Evolutionary conservation across 2,329 filamentous ascomycete genomes (phyloP).

Genomic region (Fusarium pseudoanthophilum): DNA sequence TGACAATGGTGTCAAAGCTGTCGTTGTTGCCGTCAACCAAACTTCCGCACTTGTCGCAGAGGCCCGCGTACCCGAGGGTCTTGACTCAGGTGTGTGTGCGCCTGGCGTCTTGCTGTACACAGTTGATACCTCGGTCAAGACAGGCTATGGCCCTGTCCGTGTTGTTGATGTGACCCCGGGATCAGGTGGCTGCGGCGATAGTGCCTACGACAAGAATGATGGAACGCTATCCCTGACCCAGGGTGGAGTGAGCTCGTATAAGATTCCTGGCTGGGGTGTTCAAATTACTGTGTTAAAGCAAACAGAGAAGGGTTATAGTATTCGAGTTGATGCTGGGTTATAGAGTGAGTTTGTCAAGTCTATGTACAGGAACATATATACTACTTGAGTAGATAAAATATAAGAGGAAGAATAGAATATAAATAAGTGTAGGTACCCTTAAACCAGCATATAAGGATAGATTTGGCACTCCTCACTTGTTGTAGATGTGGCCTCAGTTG

Average conservation of each 20-base stretch:
- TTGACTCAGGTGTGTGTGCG: constrained; percentile 45
- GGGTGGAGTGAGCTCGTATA: background rate
- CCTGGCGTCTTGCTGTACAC: constrained; percentile 51
- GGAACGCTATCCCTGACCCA: constrained; percentile 39
- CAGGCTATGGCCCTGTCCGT: constrained; percentile 48
- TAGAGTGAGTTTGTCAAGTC: background rate
- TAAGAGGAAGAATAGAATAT: too few relatives aligned
- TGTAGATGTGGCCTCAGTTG: too few relatives aligned
- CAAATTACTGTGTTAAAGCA: constrained; percentile 17
- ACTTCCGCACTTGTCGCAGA: constrained; percentile 48
- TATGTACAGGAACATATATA: too few relatives aligned
- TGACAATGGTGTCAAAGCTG: constrained; percentile 13
- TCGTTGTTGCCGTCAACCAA: constrained; percentile 20
- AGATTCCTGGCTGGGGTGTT: constrained; percentile 26
- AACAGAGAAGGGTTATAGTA: background rate
- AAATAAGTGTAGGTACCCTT: too few relatives aligned
- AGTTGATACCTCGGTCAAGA: constrained; percentile 42
- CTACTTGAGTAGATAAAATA: too few relatives aligned
- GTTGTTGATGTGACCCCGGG: constrained; percentile 48
- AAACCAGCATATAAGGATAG: too few relatives aligned
- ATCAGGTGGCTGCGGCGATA: constrained; percentile 42
- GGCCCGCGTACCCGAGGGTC: constrained; percentile 39
- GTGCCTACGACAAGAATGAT: constrained; percentile 45
- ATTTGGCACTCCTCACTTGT: too few relatives aligned
- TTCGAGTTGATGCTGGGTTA: background rate